Evolutionary conservation across 495 filamentous ascomycete species (phyloP), one percentile per base, ranked within the genome.

Genomic region (Clavariopsis aquatica): DNA sequence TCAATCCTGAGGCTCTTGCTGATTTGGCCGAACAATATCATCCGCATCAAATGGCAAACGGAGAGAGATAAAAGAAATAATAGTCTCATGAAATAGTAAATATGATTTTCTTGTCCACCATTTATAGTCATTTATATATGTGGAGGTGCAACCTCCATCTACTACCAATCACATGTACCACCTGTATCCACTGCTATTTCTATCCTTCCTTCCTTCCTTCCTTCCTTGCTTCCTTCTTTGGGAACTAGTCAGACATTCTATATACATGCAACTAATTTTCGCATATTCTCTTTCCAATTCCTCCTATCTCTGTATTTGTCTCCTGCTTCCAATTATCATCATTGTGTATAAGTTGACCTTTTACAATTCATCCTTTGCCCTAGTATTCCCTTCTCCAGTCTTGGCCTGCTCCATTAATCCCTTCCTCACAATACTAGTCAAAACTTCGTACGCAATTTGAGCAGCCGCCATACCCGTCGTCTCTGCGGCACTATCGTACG

Each of bases 401-500:
- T 70, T 68, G 13, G 68, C 66, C 43, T 71, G 64, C 24, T 67
- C 73, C 57, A 75, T 72, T 36, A 74, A 54, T 5, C 75, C 77
- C 24, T 77, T 64, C 63, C 75, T 72, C 28, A 79, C 75, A 62
- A 79, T 78, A 61, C 71, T 78, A 9, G 72, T 79, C 57, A 79
- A 64, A 8, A 78, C 59, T 68, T 78, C 72, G 60, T 78, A 78
- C 2, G 71, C 78, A 24, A 83, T 70, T 66, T 82, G 78, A n/a
- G 80, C 81, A 8, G 77, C 82, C 2, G 80, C 80, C 49, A 82
- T 43, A 9, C 77, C 77, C 0, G 81, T 83, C 27, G 72, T 73
- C 68, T 83, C 82, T 0, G 70, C 78, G 0, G 45, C 59, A n/a
- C 74, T 74, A 71, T 84, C 82, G 64, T 83, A 84, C n/a, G 77